Base-by-base conservation (phyloP, 2,329 filamentous ascomycete species). In the Elsinoe perseae region DNA sequence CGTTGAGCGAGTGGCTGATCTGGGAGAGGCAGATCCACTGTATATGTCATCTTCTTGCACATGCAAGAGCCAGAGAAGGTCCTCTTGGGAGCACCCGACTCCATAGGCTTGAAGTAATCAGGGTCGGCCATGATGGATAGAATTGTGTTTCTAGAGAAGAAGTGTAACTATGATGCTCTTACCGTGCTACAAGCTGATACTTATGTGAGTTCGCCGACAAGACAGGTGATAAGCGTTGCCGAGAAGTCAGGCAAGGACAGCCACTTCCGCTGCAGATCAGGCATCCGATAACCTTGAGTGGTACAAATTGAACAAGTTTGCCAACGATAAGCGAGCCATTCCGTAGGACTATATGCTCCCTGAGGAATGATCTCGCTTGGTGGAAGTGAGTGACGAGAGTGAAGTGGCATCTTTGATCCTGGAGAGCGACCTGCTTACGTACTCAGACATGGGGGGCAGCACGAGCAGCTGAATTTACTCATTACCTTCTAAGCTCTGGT, bases 41-140 rank as follows among this genome's bases (percentile, higher is more conserved):
- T 56, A 18, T 56, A 56, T 30, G 40, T 56, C 23, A 56, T 36
- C 40, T 56, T 56, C 23, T 44, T 36, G 53, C 53, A 56, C 28
- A 48, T 44, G 25, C 53, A 56, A 16, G 53, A 56, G 14, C 53
- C 53, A 14, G 40, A 46, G 40, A 46, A 56, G 27, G 53, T 48
- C 53, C 48, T 56, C 53, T 56, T 56, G 9, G 48, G 30, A n/a
- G 23, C 14, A 6, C 38, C 48, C 9, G 16, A n/a, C 2, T 34
- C 30, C 6, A 6, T 52, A 10, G 48, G 28, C 16, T 52, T 25
- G 16, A 38, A 20, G 23, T 36, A 36, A 28, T 23, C 32, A 20
- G 38, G 48, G 10, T 36, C 28, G 16, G 48, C 18, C 32, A 52
- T 38, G 48, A 8, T 30, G 44, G 40, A 8, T n/a, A 43, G 40